Evolutionary conservation across 2,329 filamentous ascomycete species (phyloP).

Genomic region (Sporothrix variecibatus): DNA sequence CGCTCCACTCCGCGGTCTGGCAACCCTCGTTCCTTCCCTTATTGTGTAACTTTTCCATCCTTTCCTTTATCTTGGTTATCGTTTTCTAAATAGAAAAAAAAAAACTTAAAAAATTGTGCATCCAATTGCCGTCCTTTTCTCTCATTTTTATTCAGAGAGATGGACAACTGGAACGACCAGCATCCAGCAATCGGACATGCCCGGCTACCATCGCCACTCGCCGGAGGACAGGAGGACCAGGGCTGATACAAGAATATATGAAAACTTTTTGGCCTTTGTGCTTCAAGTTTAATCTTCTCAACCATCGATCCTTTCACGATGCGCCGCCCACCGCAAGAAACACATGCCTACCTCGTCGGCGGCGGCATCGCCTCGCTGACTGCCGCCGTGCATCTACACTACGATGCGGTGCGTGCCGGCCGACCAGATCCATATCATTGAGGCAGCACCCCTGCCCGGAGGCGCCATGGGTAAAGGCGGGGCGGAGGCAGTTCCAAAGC

Average conservation of each 20-base stretch:
- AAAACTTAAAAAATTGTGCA: background rate
- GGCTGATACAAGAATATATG: background rate
- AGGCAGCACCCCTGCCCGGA: slow-evolving; percentile 32
- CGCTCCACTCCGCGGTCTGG: background rate
- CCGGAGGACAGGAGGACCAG: background rate
- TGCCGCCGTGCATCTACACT: slow-evolving; percentile 36
- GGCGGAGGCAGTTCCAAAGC: background rate
- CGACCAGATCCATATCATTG: slow-evolving; percentile 37
- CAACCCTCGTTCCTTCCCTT: background rate
- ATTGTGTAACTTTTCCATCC: background rate
- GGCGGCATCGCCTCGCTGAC: slow-evolving; percentile 38
- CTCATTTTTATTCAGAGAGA: background rate
- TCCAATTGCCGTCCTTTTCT: background rate
- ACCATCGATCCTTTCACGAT: background rate
- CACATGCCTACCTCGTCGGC: slow-evolving; percentile 37
- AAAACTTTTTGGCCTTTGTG: background rate
- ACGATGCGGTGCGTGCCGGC: slow-evolving; percentile 37
- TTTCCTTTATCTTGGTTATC: background rate
- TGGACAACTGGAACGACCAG: background rate
- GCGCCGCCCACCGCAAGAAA: slow-evolving; percentile 30
- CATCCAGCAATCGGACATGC: background rate
- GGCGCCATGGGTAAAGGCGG: slow-evolving; percentile 33
- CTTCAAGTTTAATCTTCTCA: background rate
- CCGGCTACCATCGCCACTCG: background rate
- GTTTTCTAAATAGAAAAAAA: background rate